Conservation (phyloP, 2,329 filamentous ascomycete genomes). For the Epichloe bromicola region DNA sequence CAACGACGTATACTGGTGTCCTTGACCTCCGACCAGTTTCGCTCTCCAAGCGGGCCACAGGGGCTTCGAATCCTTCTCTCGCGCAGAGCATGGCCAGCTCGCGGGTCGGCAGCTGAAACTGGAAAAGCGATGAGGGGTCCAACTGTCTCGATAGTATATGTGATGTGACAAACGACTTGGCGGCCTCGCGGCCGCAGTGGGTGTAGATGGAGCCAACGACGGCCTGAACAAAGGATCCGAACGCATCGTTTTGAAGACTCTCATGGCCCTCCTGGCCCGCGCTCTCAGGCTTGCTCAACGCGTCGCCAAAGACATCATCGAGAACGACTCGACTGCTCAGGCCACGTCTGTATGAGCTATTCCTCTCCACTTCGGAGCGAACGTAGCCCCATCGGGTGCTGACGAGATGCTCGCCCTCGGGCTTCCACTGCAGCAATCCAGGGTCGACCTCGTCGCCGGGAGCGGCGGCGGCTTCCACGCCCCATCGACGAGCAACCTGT, state of each 20-base stretch:
- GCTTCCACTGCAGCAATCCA: constrained; percentile 70
- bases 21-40: constrained; percentile 80
- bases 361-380: constrained; percentile 34
- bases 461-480: constrained; percentile 73
- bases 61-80: constrained; percentile 71
- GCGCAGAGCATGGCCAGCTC: constrained; percentile 76
- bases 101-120: constrained; percentile 70
- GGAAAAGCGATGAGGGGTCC: constrained; percentile 65
- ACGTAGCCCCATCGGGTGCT: constrained; percentile 38
- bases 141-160: constrained; percentile 75
- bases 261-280: constrained; percentile 29
- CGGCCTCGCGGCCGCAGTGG: constrained; percentile 66
- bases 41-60: constrained; percentile 73
- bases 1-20: constrained; percentile 85
- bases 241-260: constrained; percentile 62
- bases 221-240: constrained; percentile 68
- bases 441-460: constrained; percentile 88
- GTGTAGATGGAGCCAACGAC: constrained; percentile 76
- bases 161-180: constrained; percentile 68
- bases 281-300: constrained; percentile 15
- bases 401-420: constrained; percentile 30
- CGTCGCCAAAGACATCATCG: constrained; percentile 75
- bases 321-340: constrained; percentile 67
- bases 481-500: constrained; percentile 72
- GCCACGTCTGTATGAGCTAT: constrained; percentile 45